These are phyloP conservation scores for Gamarada debralockiae DNA, from an alignment of 495 filamentous ascomycete genomes.

Conservation along the genomic window DNA sequence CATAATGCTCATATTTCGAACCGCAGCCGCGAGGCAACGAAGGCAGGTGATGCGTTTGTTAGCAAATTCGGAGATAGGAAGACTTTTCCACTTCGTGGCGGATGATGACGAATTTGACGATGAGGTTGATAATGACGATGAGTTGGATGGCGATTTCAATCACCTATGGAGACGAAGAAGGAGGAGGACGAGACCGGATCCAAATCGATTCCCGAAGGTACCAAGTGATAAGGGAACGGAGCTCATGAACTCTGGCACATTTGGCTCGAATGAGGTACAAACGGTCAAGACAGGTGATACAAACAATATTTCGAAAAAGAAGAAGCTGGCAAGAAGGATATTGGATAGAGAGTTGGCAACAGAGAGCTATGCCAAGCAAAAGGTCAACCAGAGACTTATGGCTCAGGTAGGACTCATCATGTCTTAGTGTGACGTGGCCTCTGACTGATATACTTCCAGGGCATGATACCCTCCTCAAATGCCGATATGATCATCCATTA, in stretches of 20 bases:
- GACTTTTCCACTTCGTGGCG: slow-evolving; percentile 27
- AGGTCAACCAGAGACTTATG: slow-evolving; percentile 57
- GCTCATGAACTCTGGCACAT: slow-evolving; percentile 76
- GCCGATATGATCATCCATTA: slow-evolving; percentile 90
- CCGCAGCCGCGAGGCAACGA: slow-evolving; percentile 19
- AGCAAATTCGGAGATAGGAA: slow-evolving; percentile 17
- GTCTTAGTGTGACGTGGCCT: background rate
- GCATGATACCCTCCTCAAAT: slow-evolving; percentile 64
- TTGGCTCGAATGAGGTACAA: slow-evolving; percentile 59
- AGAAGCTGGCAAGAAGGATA: slow-evolving; percentile 58
- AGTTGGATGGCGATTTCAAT: slow-evolving; percentile 39
- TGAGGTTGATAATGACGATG: slow-evolving; percentile 42
- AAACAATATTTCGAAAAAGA: slow-evolving; percentile 47
- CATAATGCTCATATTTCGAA: slow-evolving; percentile 20
- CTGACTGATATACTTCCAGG: slow-evolving; percentile 25
- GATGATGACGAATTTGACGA: slow-evolving; percentile 30
- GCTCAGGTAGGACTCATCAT: slow-evolving; percentile 49
- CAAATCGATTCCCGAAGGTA: slow-evolving; percentile 62
- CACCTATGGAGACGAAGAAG: slow-evolving; percentile 30
- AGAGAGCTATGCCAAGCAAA: slow-evolving; percentile 45
- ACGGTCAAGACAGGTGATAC: slow-evolving; percentile 31
- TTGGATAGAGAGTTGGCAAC: slow-evolving; percentile 78
- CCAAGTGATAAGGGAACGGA: slow-evolving; percentile 71
- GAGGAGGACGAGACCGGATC: slow-evolving; percentile 31
- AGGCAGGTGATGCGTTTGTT: slow-evolving; percentile 19